Evolutionary conservation across 2,329 filamentous ascomycete species (phyloP), one percentile per base, ranked within the genome.

Genomic region (Colletotrichum gloeosporioides): DNA sequence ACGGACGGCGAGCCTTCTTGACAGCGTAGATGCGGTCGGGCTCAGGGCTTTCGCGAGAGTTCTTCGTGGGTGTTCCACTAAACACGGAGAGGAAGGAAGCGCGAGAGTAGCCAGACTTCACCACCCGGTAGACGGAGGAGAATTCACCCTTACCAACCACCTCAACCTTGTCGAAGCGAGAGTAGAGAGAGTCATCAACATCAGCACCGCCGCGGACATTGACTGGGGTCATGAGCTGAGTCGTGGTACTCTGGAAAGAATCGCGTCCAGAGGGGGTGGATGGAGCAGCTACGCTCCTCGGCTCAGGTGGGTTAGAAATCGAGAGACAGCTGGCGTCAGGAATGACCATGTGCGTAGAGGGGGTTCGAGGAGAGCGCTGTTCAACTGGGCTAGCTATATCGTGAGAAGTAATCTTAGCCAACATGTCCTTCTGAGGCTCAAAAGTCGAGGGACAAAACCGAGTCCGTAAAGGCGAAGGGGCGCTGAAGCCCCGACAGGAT

Each of bases 121-220:
- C 92, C 6, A 98, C 96, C 44, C 94, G 92, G 84, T 95, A 99
- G 1, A 99, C 97, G 72, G 94, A 92, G 0, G 97, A 99, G 82
- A 99, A 99, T 83, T 98, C 96, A 74, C 97, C 97, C 76, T 93
- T 93, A 64, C 96, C 96, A 78, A 96, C 90, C 75, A 93, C 89
- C 80, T 95, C 94, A 15, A 98, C 94, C 76, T 93, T 94, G 71
- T 94, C 92, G 82, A 99, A 99, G 70, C 94, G 92, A 5, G 92
- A 90, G 15, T 91, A 92, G 68, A 98, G 87, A 69, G 91, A 92
- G 27, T 92, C 91, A 81, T 99, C 96, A 18, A 96, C 80, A 18
- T 87, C 90, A 77, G 98, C 93, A 62, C 92, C 91, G 39, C 91
- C 90, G n/a, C 91, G 91, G 9, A 90, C 91, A 79, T 95, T 93